Base-by-base conservation (phyloP, 495 filamentous ascomycete genomes). In the Hypoxylon perforatum region DNA sequence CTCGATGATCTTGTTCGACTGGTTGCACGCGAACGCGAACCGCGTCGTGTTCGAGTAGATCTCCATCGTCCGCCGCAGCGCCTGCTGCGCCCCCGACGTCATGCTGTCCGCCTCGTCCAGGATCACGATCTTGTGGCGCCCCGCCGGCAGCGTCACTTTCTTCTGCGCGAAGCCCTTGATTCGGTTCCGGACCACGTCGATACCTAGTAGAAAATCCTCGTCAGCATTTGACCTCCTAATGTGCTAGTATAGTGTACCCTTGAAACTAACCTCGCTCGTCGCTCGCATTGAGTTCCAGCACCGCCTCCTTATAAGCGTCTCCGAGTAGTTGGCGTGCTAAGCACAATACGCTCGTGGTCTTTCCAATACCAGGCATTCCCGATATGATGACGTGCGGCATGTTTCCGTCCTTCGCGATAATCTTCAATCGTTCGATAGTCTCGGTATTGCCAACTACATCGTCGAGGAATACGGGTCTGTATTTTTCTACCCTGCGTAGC, bases 131-230 rank as follows among this genome's bases (percentile, higher is more conserved):
- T 99, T 99, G 72, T 99, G 95, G 45, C 93, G 86, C 21, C 95
- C 95, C 1, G 85, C 80, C 1, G 95, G 95, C 15, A 99, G 83
- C 0, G 94, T 99, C 63, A 99, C 95, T 78, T 99, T 99, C 79
- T 99, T 99, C 77, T 99, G 95, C 1, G 95, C 95, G 74, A 99
- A 99, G 41, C 92, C 93, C 78, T 99, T 99, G 77, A 99, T 99
- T 44, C 96, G 86, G 69, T 97, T 97, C n/a, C 95, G 90, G 30
- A 99, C 95, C 19, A 99, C 95, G 73, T 99, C 95, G 78, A 99
- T 99, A 70, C 91, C 89, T 91, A 11, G 25, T 19, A 11, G 22
- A 53, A 12, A 5, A 56, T 36, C 45, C 21, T 23, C 7, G 44
- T 56, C 22, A 59, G 28, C 3, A 36, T 76, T 19, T 14, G 11